These are phyloP conservation scores for Talaromyces funiculosus DNA, from an alignment of 2,329 filamentous ascomycete species.

Conservation along the genomic window DNA sequence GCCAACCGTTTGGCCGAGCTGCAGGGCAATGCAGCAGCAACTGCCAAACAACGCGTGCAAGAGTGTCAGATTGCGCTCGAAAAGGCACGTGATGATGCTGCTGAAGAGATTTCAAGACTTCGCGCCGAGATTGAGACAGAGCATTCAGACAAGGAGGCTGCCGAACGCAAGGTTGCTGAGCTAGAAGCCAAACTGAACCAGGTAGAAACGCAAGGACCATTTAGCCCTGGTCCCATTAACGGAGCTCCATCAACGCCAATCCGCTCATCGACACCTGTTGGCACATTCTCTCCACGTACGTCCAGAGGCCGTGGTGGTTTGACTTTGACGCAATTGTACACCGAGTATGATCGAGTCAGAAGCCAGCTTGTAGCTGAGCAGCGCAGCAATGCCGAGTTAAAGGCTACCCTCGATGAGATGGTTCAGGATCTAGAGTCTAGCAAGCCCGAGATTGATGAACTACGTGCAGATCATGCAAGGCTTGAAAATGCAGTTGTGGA, in stretches of 20 bases:
- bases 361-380: conserved; percentile 69
- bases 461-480: conserved; percentile 72
- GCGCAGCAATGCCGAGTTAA: conserved; percentile 67
- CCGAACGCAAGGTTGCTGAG: conserved; percentile 59
- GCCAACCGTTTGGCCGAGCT: conserved; percentile 73
- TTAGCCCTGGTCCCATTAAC: conserved; percentile 50
- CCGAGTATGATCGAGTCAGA: conserved; percentile 56
- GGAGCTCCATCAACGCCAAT: conserved; percentile 45
- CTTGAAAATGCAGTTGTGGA: conserved; percentile 75
- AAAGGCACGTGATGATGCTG: conserved; percentile 57
- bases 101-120: conserved; percentile 51
- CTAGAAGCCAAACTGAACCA: conserved; percentile 59
- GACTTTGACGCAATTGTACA: conserved; percentile 59
- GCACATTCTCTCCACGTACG: conserved; percentile 49
- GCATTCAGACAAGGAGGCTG: conserved; percentile 55
- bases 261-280: conserved; percentile 45
- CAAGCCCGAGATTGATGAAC: conserved; percentile 80
- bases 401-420: conserved; percentile 75
- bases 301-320: conserved; percentile 50
- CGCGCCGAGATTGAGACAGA: conserved; percentile 52
- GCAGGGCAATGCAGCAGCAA: conserved; percentile 54
- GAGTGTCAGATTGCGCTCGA: conserved; percentile 54
- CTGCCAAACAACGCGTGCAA: conserved; percentile 54
- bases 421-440: conserved; percentile 78
- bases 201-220: conserved; percentile 47